Conservation (phyloP, 1,139 yeast genomes). For the Geotrichum aggregatum region DNA sequence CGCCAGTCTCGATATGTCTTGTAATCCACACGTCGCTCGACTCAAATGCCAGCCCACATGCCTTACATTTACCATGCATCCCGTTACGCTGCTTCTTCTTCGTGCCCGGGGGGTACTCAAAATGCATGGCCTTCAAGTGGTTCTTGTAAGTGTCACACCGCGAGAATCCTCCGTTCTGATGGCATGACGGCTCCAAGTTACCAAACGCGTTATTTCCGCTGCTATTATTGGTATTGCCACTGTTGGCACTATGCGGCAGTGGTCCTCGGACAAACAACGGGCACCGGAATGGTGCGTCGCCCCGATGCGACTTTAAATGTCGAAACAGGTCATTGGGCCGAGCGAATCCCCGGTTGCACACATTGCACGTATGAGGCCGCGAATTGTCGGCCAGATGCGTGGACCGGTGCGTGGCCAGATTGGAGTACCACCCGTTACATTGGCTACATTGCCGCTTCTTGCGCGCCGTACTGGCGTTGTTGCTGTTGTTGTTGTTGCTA, state of each 20-base stretch:
- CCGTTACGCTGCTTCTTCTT: conserved; percentile 68
- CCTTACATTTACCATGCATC: conserved; percentile 70
- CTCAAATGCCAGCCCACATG: conserved; percentile 60
- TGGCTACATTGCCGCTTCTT: conserved; percentile 82
- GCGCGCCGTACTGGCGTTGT: conserved; percentile 33
- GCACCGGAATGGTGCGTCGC: conserved; percentile 38
- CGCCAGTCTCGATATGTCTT: conserved; percentile 57
- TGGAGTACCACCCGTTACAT: conserved; percentile 70
- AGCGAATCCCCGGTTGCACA: conserved; percentile 83
- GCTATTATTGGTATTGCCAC: conserved; percentile 14
- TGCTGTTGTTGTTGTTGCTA: conserved; percentile 6
- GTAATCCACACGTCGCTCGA: conserved; percentile 78
- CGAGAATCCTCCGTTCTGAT: conserved; percentile 76
- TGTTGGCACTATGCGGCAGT: conserved; percentile 8
- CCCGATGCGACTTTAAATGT: conserved; percentile 71
- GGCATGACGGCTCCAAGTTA: conserved; percentile 50
- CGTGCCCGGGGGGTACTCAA: conserved; percentile 84
- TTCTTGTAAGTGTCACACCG: conserved; percentile 90
- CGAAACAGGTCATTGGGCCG: conserved; percentile 81
- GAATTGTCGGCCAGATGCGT: conserved; percentile 71
- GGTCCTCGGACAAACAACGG: conserved; percentile 29
- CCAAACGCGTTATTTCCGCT: conserved; percentile 34
- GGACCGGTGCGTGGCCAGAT: conserved; percentile 79
- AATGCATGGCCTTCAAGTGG: conserved; percentile 84
- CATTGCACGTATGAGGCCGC: conserved; percentile 53